phyloP scores from a whole-genome alignment of 768 basidiomycete species.

The Tephrocybe sp. region DNA sequence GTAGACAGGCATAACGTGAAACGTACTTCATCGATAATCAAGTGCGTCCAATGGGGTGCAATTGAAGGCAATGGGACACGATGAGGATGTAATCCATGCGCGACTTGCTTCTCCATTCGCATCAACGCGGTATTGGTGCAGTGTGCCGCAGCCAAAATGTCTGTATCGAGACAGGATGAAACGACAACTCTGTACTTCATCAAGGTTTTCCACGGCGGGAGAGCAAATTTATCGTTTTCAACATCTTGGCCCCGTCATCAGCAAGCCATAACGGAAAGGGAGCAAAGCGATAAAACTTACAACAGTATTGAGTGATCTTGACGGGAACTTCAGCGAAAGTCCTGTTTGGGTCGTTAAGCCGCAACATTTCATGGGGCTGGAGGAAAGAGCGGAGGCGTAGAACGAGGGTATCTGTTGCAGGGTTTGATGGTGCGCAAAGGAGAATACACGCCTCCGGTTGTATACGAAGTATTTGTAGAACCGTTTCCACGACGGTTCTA shows the following conservation, averaged over 20 bases:
- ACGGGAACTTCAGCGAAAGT: constrained; percentile 50
- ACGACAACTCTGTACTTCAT: constrained; percentile 47
- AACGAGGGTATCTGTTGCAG: constrained; percentile 49
- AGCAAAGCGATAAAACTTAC: constrained; percentile 26
- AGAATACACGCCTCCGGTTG: constrained; percentile 47
- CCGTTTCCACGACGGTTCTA: constrained; percentile 48
- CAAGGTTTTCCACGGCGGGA: constrained; percentile 45
- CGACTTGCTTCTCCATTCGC: constrained; percentile 37
- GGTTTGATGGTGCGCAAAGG: constrained; percentile 50
- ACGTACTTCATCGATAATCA: constrained; percentile 47
- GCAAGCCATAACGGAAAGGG: too few relatives aligned
- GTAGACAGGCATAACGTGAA: not conserved
- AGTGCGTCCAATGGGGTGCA: constrained; percentile 50
- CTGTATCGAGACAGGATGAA: constrained; percentile 45
- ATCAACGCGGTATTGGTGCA: constrained; percentile 42
- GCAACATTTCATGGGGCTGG: constrained; percentile 41
- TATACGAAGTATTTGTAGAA: constrained; percentile 46
- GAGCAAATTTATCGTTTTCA: constrained; percentile 42
- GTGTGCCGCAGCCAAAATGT: constrained; percentile 40
- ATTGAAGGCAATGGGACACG: constrained; percentile 25
- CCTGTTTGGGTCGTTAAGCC: constrained; percentile 46
- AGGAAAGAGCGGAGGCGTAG: constrained; percentile 36
- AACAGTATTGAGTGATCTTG: constrained; percentile 44
- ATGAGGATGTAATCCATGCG: constrained; percentile 37
- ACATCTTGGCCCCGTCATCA: too few relatives aligned